These are phyloP conservation scores for Chenopodium album DNA, from an alignment of 148 eudicot genomes.

Conservation along the genomic window DNA sequence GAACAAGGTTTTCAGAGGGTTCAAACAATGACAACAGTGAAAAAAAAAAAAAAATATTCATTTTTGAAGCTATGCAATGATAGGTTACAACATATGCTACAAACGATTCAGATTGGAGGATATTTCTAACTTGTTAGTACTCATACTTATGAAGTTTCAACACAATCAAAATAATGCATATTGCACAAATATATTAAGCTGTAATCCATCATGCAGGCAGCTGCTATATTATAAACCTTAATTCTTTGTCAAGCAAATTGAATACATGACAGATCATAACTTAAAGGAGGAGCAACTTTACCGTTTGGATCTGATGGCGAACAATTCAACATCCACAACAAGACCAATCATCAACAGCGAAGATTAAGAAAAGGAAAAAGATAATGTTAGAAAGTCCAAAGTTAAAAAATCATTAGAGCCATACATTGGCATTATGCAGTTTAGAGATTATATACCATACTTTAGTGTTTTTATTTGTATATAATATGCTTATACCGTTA, in stretches of 20 bases:
- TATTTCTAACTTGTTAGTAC: neutral
- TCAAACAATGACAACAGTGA: neutral
- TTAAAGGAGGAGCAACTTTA: conserved; percentile 14
- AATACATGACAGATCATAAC: neutral
- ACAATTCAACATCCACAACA: conserved; percentile 18
- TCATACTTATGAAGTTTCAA: neutral
- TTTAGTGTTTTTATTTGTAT: neutral
- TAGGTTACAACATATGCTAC: neutral
- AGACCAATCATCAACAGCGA: conserved; percentile 13
- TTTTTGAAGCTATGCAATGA: neutral
- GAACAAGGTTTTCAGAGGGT: neutral
- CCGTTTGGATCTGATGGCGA: conserved; percentile 61
- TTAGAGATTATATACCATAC: neutral
- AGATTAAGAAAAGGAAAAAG: conserved; percentile 4
- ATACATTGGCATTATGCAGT: conserved; percentile 15
- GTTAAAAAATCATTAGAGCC: neutral
- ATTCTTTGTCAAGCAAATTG: neutral
- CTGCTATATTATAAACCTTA: neutral
- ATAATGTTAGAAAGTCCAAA: conserved; percentile 11
- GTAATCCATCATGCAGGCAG: neutral
- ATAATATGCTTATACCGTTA: conserved; percentile 1
- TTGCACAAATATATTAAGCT: neutral
- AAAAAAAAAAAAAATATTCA: neutral
- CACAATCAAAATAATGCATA: neutral
- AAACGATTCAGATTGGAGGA: neutral